Conservation (phyloP, 176 grass and related monocot species). For the Saccharum officinarum region DNA sequence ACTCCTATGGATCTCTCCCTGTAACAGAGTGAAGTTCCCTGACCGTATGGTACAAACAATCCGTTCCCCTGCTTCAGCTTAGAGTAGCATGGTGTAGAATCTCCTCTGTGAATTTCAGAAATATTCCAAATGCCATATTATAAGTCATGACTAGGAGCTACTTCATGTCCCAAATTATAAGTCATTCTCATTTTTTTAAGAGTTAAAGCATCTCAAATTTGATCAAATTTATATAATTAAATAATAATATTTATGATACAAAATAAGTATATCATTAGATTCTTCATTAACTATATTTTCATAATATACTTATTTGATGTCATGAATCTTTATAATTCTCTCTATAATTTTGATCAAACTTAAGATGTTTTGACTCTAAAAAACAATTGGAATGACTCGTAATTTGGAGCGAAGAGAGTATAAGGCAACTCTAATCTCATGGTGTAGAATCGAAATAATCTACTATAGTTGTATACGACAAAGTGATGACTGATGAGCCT, state of each 20-base stretch:
- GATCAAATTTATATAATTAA: no score
- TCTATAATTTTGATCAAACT: no score
- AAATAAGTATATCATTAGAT: no score
- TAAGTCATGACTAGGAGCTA: neutral
- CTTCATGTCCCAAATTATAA: no score
- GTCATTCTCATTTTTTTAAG: no score
- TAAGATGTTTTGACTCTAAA: no score
- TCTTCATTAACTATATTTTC: no score
- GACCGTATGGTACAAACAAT: neutral
- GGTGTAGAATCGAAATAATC: neutral
- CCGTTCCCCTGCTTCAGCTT: neutral
- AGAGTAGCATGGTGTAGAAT: neutral
- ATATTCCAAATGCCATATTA: neutral
- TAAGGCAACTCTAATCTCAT: neutral
- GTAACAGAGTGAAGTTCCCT: slow-evolving; percentile 1
- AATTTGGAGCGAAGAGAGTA: neutral
- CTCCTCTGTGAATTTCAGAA: neutral
- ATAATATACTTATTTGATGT: no score
- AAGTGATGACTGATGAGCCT: neutral
- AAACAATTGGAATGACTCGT: no score
- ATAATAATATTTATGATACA: no score
- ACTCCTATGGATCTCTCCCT: neutral
- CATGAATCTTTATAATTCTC: no score
- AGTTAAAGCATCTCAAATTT: no score
- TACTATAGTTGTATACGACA: neutral